Evolutionary conservation across 495 filamentous ascomycete species (phyloP), one percentile per base, ranked within the genome.

Genomic region (Durotheca rogersii): DNA sequence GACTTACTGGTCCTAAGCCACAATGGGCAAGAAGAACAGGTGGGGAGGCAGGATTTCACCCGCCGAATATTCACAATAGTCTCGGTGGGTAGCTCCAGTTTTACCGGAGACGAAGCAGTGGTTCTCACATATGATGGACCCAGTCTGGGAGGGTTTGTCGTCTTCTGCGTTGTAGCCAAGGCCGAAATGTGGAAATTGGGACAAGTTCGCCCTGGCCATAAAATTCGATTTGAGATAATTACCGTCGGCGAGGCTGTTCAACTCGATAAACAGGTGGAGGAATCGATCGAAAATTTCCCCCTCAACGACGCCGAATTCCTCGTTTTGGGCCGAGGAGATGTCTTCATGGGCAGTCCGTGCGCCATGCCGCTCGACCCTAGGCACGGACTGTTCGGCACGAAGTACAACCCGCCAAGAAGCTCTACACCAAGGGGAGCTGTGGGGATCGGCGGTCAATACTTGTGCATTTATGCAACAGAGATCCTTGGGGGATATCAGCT

Each of bases 101-200:
- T 75, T 73, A 81, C 76, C 0, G 81, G 81, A 2, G 80, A 83
- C 43, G 74, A 76, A 36, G 70, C 77, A 6, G 77, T 76, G 20
- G 79, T 85, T 27, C 80, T 85, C 41, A 72, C 80, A 0, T 68
- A 75, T 15, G 80, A 84, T 60, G 69, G 69, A 20, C 81, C 81
- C 2, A 77, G 82, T 41, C 73, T 84, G 29, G 82, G 82, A 11
- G 80, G 81, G 1, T 81, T 85, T 41, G 57, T 82, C 0, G 79
- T 69, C 17, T 74, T 67, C 6, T 75, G 73, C 2, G 83, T 79
- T 0, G 69, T 81, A 11, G 71, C 80, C 25, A 72, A 71, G 30
- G 80, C 71, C 6, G 78, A 81, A 20, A 61, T 77, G 18, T 84
- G 80, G 78, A 78, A 79, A 61, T 38, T 85, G 7, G 82, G 82